Base-by-base conservation (phyloP, 306 rosid genomes). In the Acacia crassicarpa region DNA sequence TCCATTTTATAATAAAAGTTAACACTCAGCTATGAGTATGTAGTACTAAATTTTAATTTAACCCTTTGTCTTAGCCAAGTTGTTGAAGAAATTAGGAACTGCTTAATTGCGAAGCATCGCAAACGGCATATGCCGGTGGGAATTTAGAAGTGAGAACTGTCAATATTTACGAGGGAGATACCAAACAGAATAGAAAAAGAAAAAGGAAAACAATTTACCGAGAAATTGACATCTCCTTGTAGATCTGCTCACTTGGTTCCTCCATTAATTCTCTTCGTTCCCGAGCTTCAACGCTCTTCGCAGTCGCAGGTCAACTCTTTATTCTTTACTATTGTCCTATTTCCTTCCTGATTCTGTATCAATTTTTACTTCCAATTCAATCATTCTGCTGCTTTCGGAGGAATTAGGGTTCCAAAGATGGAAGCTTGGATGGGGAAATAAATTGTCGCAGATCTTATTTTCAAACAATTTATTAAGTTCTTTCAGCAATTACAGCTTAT, bases 291-390 rank as follows among this genome's bases (percentile, higher is more conserved):
- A 65, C 82, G 76, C 89, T 91, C 90, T 17, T 89, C 87, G 53
- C 78, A 81, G 16, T 89, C 81, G 41, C 81, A 83, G 92, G 92
- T 91, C 85, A 86, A 84, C 86, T 77, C 69, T 80, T 75, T 38
- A 45, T 48, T 13, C 77, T 56, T 81, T 33, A 46, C 73, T 68
- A 19, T 74, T 5, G 2, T 11, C 15, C 9, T 72, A 22, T 45
- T 67, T 12, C 23, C 38, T 73, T 14, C 38, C 66, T 71, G 41
- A 40, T 41, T 49, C 15, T 12, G 13, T 56, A 17, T 54, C 77
- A 2, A 48, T 49, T 20, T 20, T 43, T 7, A 17, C 9, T 35
- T 11, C 40, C 33, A 30, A 41, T 14, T 6, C 19, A 8, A 62
- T 12, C 54, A 81, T 19, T 43, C 54, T 19, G 11, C 15, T 67